Evolutionary conservation across 192 early-diverging fungal species (phyloP), one percentile per base, ranked within the genome.

Genomic region (Coemansia sp.): DNA sequence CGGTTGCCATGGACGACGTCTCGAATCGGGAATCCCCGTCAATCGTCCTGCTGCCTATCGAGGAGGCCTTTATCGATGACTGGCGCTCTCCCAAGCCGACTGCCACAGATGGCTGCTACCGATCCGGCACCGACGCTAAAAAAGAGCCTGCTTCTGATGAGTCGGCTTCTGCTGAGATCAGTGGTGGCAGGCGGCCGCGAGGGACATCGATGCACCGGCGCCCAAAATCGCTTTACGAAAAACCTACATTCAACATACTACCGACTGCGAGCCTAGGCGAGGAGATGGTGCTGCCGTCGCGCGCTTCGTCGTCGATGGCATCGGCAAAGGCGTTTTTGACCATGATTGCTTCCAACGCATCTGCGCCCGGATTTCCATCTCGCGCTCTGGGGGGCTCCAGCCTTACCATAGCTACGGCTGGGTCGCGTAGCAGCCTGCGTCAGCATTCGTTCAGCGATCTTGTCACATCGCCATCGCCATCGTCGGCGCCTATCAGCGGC

Each of bases 181-280:
- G 36, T 5, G 42, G 42, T 16, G 42, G 12, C 42, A 16, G 42
- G 12, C 42, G 42, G 42, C 28, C 32, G 18, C 62, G 14, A 0
- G 29, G 6, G 32, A 20, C 45, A 28, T 45, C 66, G 42, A 42
- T 30, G 38, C 64, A 59, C 48, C 20, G 40, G 5, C 70, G 79
- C 10, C 74, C 79, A 64, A 76, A 82, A 28, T 82, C 79, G 61
- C 79, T 82, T 14, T 57, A 73, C n/a, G 79, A 76, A 55, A 60
- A 61, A 20, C 28, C 78, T 11, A 42, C 67, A 4, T 57, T n/a
- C 30, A 67, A 54, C 48, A 36, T 30, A 8, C 60, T 45, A 29
- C 20, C 38, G 18, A 57, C 14, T 8, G 17, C 8, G 12, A 22
- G n/a, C 20, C 50, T 45, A 10, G 11, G 17, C 17, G 32, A 42